Base-by-base conservation (phyloP, 2,329 filamentous ascomycete species). In the Aspergillus sp. region DNA sequence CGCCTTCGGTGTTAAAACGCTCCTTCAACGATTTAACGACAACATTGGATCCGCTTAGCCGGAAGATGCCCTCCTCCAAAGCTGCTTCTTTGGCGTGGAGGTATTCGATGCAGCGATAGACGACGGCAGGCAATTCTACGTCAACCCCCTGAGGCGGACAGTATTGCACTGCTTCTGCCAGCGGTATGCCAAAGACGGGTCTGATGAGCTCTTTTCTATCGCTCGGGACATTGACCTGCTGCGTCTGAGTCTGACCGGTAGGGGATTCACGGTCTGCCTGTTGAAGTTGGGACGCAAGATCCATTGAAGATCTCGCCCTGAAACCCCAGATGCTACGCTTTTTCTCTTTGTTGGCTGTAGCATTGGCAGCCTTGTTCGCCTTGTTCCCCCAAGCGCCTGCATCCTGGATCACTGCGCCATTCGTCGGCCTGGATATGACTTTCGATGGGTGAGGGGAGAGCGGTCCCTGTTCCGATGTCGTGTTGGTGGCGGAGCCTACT, bases 31-130 rank as follows among this genome's bases (percentile, higher is more conserved):
- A 82, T 67, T 91, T 94, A 69, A 98, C 94, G 43, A 95, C 84
- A 46, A 94, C 80, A 62, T 95, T 97, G 1, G 91, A 97, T n/a
- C 93, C 93, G 65, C 90, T 97, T 38, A 98, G 76, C 44, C 93
- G 83, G 76, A 98, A 98, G 38, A 98, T 95, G 39, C 93, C 93
- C 67, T 98, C 93, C 65, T 98, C 93, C 4, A 76, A 76, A 42
- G 85, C 77, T 7, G 90, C 93, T 52, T 86, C 81, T 71, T 90
- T 90, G 5, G 81, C 78, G 54, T 88, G 85, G 12, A 98, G 77
- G 65, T 95, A 98, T 65, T 97, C 88, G 51, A 98, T 86, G 62
- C 89, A 96, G 48, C 93, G 84, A 69, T 94, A 98, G 6, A 97
- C 88, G 2, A 98, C 93, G 5, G 91, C 87, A 1, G 93, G 93